Base-by-base conservation (phyloP, 116 monocot species). In the Cymodocea nodosa region DNA sequence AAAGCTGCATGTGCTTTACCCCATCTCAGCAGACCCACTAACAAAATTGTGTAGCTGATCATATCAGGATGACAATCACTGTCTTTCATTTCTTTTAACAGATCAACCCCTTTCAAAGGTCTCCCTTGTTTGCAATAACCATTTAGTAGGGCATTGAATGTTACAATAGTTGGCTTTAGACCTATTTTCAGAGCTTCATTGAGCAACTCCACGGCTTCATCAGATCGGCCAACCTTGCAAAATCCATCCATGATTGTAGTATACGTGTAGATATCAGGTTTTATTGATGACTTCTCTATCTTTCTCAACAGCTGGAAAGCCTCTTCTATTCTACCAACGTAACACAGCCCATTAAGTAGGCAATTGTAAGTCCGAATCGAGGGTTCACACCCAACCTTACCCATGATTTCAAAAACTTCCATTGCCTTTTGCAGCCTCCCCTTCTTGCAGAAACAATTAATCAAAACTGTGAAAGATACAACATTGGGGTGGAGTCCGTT, bases 321-420 rank as follows among this genome's bases (percentile, higher is more conserved):
- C 57, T 89, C 94, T 71, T 94, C 94, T 15, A 94, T 51, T 56
- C 84, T 79, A 12, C 94, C 94, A 35, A 94, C 94, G 75, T 84
- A 89, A 51, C 94, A 94, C 54, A 94, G 62, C 50, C 94, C 94
- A 69, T 70, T 74, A 20, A 94, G 77, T 60, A 94, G 70, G 60
- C 80, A 74, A 55, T 94, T 94, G 63, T 94, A 94, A 2, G 80
- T 87, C 37, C 75, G 37, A 23, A 87, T 73, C 35, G 82, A 77
- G 24, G 90, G 89, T 40, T 84, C 71, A 50, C 82, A 86, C 0
- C 78, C 80, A 40, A 75, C 60, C 51, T 70, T 35, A 23, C 50
- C 74, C 94, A 94, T 87, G 51, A 67, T 71, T 40, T 86, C 80
- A 51, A 94, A 73, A 11, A 94, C 73, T 62, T 84, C 84, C 50